phyloP scores from a whole-genome alignment of 225 moss, liverwort and hornwort species.

The Ulota crispa region DNA sequence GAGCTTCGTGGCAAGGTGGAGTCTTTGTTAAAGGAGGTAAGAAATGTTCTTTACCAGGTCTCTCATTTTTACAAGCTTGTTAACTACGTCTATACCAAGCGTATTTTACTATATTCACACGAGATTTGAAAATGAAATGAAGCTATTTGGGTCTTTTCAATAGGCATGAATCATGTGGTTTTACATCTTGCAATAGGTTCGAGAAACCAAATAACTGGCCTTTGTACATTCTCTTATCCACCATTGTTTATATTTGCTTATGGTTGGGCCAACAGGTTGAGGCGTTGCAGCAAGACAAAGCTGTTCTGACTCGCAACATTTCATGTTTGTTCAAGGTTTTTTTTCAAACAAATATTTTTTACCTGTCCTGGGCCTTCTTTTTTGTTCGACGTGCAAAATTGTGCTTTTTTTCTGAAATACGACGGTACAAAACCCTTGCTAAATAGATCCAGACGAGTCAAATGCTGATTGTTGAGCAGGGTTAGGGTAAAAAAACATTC shows the following conservation, averaged over 20 bases:
- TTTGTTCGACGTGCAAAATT: not conserved
- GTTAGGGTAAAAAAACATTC: not conserved
- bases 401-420: conserved; percentile 2
- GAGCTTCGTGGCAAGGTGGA: conserved; percentile 53
- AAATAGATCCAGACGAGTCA: not conserved
- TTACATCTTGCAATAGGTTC: not conserved
- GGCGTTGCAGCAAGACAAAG: conserved; percentile 53
- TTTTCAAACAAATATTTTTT: not conserved
- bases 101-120: not conserved
- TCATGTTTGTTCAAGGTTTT: conserved; percentile 69
- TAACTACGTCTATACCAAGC: not conserved
- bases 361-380: not conserved
- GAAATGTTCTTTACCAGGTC: not conserved
- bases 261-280: conserved; percentile 39
- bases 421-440: not conserved
- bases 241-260: not conserved
- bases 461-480: not conserved
- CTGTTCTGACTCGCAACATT: conserved; percentile 59
- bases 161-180: not conserved
- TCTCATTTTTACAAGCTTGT: conserved; percentile 5
- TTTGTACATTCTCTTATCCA: not conserved
- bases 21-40: conserved; percentile 50
- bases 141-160: not conserved
- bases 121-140: not conserved
- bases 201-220: not conserved